Base-by-base conservation (phyloP, 495 filamentous ascomycete species). In the Mytilinidion resinicola region DNA sequence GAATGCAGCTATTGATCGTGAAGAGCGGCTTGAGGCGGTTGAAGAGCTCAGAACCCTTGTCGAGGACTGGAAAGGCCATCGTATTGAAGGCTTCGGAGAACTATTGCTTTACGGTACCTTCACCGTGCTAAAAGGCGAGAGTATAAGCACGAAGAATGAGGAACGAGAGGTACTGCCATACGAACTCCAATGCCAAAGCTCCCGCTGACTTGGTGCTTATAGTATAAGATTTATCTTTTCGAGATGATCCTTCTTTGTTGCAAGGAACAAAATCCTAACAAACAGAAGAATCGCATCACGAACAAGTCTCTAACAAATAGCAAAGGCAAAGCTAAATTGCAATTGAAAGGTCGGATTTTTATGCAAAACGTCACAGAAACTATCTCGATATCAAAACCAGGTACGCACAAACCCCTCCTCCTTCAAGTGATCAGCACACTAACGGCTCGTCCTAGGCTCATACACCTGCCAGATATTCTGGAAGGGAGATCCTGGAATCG, bases 301-400 rank as follows among this genome's bases (percentile, higher is more conserved):
- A 86, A 85, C 73, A 90, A 89, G 70, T 80, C 87, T 1, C 75
- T 83, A 47, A 80, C 84, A 55, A 82, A 85, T 70, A 84, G 81
- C 61, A 92, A 87, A 67, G 80, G 82, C 51, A 88, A 88, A 66
- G 81, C 85, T 36, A 91, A 88, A 69, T 76, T 98, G 49, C 91
- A 96, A 69, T 79, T 98, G 35, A 98, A 97, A 74, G 93, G 93
- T 21, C 83, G 93, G 19, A 98, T 98, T 65, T 97, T 97, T 73
- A 96, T 98, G 92, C 91, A 92, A 55, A 98, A 98, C 68, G 92
- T 98, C 44, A 98, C 93, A 7, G 91, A 97, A 67, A 87, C 95
- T 21, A 76, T 96, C 4, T 89, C 87, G 15, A 75, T 91, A 35
- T 80, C 83, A 53, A 95, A 89, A 70, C 85, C 87, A 67, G 91